Conservation (phyloP, 2,329 filamentous ascomycete species). For the Lomentospora prolificans region DNA sequence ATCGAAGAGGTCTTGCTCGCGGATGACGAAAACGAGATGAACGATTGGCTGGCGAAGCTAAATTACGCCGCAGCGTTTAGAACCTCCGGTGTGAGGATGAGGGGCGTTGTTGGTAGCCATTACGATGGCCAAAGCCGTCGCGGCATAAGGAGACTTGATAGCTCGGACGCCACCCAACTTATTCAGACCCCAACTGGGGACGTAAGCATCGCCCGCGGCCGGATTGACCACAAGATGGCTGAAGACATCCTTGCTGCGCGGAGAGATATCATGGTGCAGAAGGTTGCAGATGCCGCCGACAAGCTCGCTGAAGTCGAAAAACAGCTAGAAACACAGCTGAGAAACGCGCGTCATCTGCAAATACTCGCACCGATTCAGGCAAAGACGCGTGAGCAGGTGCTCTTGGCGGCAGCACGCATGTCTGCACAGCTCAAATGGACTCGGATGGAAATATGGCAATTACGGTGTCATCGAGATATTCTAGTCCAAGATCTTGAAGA, state of each 20-base stretch:
- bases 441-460: slow-evolving; percentile 86
- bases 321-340: slow-evolving; percentile 70
- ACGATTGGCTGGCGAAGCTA: slow-evolving; percentile 91
- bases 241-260: slow-evolving; percentile 78
- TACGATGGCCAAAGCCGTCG: slow-evolving; percentile 74
- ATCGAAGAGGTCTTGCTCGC: slow-evolving; percentile 86
- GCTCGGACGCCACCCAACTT: slow-evolving; percentile 46
- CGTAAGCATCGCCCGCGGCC: slow-evolving; percentile 61
- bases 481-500: slow-evolving; percentile 77
- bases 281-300: slow-evolving; percentile 74
- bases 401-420: slow-evolving; percentile 75
- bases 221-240: slow-evolving; percentile 71
- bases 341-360: slow-evolving; percentile 83
- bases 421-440: slow-evolving; percentile 88
- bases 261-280: slow-evolving; percentile 70
- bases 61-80: slow-evolving; percentile 95
- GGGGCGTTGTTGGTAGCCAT: slow-evolving; percentile 73
- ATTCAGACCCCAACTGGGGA: slow-evolving; percentile 65
- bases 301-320: slow-evolving; percentile 64
- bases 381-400: slow-evolving; percentile 77
- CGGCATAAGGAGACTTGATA: slow-evolving; percentile 62
- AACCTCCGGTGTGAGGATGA: slow-evolving; percentile 82
- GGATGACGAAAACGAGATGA: slow-evolving; percentile 82
- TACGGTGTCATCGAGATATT: slow-evolving; percentile 85
- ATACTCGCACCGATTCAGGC: slow-evolving; percentile 82